Percentiles rank a stretch among this genome's conserved stretches.
phyloP scores from a whole-genome alignment of 1,139 yeast species.

The Taphrina confusa region DNA sequence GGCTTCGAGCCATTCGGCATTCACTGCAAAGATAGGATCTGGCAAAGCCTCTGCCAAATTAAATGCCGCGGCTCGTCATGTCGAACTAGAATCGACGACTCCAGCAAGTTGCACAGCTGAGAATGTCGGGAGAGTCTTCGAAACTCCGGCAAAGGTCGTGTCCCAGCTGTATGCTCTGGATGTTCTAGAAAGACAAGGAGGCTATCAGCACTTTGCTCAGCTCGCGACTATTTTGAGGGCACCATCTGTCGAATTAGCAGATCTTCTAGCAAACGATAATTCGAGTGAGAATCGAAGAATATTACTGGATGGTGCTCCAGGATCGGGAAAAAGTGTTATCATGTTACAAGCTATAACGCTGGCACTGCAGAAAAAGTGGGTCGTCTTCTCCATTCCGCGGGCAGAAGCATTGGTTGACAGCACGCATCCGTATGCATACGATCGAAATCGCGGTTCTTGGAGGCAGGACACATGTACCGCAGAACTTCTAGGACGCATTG shows the following conservation, averaged over 20 bases:
- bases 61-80: constrained; percentile 7
- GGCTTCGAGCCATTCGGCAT: background rate
- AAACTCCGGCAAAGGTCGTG: constrained; percentile 19
- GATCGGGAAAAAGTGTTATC: constrained; percentile 36
- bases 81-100: background rate
- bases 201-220: constrained; percentile 32
- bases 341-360: constrained; percentile 36
- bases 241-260: constrained; percentile 19
- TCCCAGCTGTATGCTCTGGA: constrained; percentile 32
- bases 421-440: constrained; percentile 30
- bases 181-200: constrained; percentile 24
- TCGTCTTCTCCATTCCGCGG: constrained; percentile 36
- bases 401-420: constrained; percentile 36
- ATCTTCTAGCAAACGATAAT: constrained; percentile 20
- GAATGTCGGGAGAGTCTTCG: constrained; percentile 17
- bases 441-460: constrained; percentile 24
- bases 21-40: constrained; percentile 16
- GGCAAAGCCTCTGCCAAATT: constrained; percentile 6
- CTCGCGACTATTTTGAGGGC: constrained; percentile 35
- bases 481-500: constrained; percentile 24
- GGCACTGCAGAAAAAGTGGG: constrained; percentile 34
- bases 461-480: constrained; percentile 35
- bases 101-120: constrained; percentile 6
- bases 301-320: constrained; percentile 34
- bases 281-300: constrained; percentile 25